phyloP scores from a whole-genome alignment of 257 asterid species.

The Ehretia macrophylla region DNA sequence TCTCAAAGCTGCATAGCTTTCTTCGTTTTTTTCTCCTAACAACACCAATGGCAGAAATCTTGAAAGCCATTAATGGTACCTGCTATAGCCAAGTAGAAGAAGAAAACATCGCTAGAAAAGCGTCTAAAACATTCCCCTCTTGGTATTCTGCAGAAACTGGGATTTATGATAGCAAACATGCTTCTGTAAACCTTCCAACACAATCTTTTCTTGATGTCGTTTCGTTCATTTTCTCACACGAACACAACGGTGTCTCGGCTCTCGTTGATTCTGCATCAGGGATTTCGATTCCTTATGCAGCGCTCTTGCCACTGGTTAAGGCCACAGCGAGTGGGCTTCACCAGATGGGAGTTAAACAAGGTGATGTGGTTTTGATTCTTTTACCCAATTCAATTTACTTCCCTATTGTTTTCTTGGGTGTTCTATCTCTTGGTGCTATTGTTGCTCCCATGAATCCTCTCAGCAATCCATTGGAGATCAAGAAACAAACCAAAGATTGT shows the following conservation, averaged over 20 bases:
- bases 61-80: background rate
- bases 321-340: conserved; percentile 61
- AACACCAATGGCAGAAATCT: conserved; percentile 1
- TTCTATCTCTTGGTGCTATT: conserved; percentile 52
- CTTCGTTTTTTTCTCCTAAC: background rate
- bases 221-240: conserved; percentile 55
- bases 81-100: background rate
- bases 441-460: conserved; percentile 58
- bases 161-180: conserved; percentile 45
- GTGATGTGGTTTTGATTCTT: conserved; percentile 52
- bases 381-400: conserved; percentile 56
- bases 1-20: background rate
- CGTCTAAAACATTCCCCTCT: background rate
- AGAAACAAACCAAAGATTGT: conserved; percentile 44
- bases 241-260: conserved; percentile 41
- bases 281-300: conserved; percentile 38
- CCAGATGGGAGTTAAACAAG: conserved; percentile 43
- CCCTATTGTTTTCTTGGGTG: conserved; percentile 51
- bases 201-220: conserved; percentile 53
- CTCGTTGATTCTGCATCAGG: conserved; percentile 57
- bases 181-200: conserved; percentile 38
- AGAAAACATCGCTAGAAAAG: background rate
- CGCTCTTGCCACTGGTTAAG: conserved; percentile 38
- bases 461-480: conserved; percentile 50
- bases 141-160: conserved; percentile 59